Conservation (phyloP, 108 stramenopile species). For the Cyclotella choctawhatcheeana region DNA sequence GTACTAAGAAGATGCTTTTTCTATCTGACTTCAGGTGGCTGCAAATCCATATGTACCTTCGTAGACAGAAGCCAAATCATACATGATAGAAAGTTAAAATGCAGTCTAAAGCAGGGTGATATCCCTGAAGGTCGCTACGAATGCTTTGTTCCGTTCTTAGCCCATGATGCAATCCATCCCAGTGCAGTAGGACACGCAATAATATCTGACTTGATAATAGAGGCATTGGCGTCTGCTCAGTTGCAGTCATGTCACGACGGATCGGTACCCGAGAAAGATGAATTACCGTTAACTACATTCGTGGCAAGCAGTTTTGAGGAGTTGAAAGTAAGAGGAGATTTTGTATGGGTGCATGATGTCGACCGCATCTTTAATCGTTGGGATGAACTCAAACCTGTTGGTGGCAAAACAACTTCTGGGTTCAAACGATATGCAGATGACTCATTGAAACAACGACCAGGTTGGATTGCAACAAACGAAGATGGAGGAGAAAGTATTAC, state of each 20-base stretch:
- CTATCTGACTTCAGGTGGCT: constrained; percentile 32
- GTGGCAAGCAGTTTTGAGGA: constrained; percentile 41
- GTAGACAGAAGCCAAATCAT: constrained; percentile 42
- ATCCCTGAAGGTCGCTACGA: constrained; percentile 39
- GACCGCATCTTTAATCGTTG: constrained; percentile 47
- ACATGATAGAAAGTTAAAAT: constrained; percentile 30
- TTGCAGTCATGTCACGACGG: constrained; percentile 34
- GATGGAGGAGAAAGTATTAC: constrained; percentile 53
- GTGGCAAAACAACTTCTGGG: constrained; percentile 20
- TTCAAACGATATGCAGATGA: constrained; percentile 53
- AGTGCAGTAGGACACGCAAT: constrained; percentile 56
- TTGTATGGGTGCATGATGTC: constrained; percentile 63
- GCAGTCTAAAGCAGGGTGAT: constrained; percentile 37
- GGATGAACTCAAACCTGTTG: constrained; percentile 46
- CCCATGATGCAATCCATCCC: constrained; percentile 66
- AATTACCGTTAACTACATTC: constrained; percentile 50
- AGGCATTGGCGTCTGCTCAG: constrained; percentile 48
- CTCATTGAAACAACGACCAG: constrained; percentile 39
- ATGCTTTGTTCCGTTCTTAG: constrained; percentile 61
- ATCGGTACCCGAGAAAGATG: constrained; percentile 1
- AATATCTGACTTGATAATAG: constrained; percentile 54
- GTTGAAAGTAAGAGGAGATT: constrained; percentile 46
- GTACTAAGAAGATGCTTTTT: too few relatives aligned
- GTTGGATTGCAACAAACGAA: constrained; percentile 66
- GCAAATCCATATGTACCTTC: constrained; percentile 53